Percentiles rank a stretch among this genome's conserved stretches.
Conservation (phyloP, 306 rosid genomes). For the Fragaria nilgerrensis region DNA sequence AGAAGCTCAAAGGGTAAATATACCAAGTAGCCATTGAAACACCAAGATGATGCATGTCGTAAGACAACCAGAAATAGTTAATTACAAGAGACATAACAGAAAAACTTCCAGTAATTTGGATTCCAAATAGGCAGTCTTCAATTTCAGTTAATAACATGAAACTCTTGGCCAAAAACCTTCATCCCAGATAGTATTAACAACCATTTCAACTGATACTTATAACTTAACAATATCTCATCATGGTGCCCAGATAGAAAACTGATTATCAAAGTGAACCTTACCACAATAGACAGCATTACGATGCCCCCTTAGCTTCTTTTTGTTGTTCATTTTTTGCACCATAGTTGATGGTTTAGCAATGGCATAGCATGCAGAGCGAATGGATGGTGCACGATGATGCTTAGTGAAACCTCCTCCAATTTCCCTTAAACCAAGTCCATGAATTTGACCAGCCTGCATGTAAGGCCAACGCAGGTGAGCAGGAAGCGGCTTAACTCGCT, state of each 20-base stretch:
- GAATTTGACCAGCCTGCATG: constrained; percentile 85
- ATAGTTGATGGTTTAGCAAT: constrained; percentile 88
- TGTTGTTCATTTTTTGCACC: constrained; percentile 84
- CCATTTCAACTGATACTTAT: constrained; percentile 5
- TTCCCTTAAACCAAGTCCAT: constrained; percentile 72
- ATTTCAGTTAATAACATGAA: neutral
- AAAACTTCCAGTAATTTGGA: neutral
- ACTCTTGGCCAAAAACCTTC: constrained; percentile 8
- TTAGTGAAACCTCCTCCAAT: constrained; percentile 86
- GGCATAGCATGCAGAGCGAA: constrained; percentile 88
- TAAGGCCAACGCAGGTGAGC: constrained; percentile 84
- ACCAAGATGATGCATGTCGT: constrained; percentile 5
- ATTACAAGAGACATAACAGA: constrained; percentile 1
- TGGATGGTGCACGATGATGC: constrained; percentile 83
- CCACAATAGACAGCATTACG: constrained; percentile 93
- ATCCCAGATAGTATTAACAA: constrained; percentile 18
- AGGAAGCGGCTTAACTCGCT: constrained; percentile 49
- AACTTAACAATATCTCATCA: constrained; percentile 12
- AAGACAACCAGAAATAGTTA: neutral
- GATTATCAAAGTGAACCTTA: constrained; percentile 36
- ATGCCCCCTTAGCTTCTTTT: constrained; percentile 82
- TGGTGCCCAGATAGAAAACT: constrained; percentile 19
- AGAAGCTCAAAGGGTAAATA: neutral
- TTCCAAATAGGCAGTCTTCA: constrained; percentile 3
- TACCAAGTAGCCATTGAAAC: neutral